These are phyloP conservation scores for Venturia carpophila DNA, from an alignment of 2,329 filamentous ascomycete species.

Conservation along the genomic window DNA sequence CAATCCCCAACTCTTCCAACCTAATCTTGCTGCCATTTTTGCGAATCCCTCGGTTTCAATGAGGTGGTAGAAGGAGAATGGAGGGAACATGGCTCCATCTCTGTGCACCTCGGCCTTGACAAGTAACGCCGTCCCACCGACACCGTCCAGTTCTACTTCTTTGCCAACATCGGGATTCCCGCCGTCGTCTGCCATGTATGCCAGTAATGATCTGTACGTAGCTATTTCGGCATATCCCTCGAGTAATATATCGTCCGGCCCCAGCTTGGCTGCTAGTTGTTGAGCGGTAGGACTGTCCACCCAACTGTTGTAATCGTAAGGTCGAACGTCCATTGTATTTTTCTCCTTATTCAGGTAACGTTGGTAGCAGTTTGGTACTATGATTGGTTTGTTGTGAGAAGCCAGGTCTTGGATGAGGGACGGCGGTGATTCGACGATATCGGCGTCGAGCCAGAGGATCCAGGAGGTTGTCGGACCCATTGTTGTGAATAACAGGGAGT, in stretches of 20 bases:
- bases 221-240: constrained; percentile 92
- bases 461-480: constrained; percentile 84
- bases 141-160: constrained; percentile 77
- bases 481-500: constrained; percentile 91
- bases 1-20: constrained; percentile 78
- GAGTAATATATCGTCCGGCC: constrained; percentile 80
- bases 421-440: constrained; percentile 81
- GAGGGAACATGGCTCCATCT: constrained; percentile 96
- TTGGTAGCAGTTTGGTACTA: constrained; percentile 95
- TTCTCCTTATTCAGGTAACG: constrained; percentile 62
- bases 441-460: constrained; percentile 93
- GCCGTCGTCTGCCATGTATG: constrained; percentile 58
- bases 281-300: constrained; percentile 76
- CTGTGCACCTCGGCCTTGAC: constrained; percentile 96
- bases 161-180: constrained; percentile 45
- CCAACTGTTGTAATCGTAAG: constrained; percentile 98
- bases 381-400: constrained; percentile 76
- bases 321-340: constrained; percentile 63
- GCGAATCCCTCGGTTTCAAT: constrained; percentile 98
- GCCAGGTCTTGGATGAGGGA: constrained; percentile 88
- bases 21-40: constrained; percentile 86
- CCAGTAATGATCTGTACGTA: constrained; percentile 88
- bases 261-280: constrained; percentile 70
- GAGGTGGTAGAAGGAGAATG: constrained; percentile 91
- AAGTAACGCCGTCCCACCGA: constrained; percentile 83